Base-by-base conservation (phyloP, 768 basidiomycete species). In the Podaxis pistillaris region DNA sequence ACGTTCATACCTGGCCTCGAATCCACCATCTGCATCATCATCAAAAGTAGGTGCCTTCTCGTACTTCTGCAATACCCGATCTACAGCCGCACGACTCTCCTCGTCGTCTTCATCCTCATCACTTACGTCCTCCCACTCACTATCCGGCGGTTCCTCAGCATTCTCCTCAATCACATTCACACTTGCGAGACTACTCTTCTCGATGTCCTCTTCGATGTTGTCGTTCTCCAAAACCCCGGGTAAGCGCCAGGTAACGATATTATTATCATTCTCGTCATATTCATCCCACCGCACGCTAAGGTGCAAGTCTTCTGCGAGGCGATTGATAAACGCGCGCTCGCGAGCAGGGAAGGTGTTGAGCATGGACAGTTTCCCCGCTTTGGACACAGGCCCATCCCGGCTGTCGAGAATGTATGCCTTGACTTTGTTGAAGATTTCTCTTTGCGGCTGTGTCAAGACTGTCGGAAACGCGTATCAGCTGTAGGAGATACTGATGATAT, bases 231-330 rank as follows among this genome's bases (percentile, higher is more conserved):
- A 51, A 11, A 74, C 75, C 7, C 78, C 79, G 1, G 89, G 89
- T 64, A 90, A 79, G 49, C 83, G 73, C 79, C 83, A 86, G 19
- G 88, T 89, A 46, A 91, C 85, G 26, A 95, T 70, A 68, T 92
- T 92, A 70, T 86, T 80, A 64, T 93, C 91, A 51, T 93, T 78
- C 6, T 90, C 91, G 64, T 95, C 91, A 67, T 87, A 95, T 70
- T 96, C 95, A 70, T 98, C 96, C 94, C 95, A 99, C n/a, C 88
- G 79, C 28, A 96, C 71, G 22, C 75, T 81, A 12, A 98, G 81
- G 70, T 93, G 87, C 49, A 98, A 73, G 53, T 94, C 89, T 44
- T 85, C 81, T 4, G 90, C 87, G 22, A 99, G 79, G 28, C 83
- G 86, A 41, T 77, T 81, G 37, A 98, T 86, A 69, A 98, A 98